These are phyloP conservation scores for Xylariaceae sp. DNA, from an alignment of 2,329 filamentous ascomycete species.

Conservation along the genomic window DNA sequence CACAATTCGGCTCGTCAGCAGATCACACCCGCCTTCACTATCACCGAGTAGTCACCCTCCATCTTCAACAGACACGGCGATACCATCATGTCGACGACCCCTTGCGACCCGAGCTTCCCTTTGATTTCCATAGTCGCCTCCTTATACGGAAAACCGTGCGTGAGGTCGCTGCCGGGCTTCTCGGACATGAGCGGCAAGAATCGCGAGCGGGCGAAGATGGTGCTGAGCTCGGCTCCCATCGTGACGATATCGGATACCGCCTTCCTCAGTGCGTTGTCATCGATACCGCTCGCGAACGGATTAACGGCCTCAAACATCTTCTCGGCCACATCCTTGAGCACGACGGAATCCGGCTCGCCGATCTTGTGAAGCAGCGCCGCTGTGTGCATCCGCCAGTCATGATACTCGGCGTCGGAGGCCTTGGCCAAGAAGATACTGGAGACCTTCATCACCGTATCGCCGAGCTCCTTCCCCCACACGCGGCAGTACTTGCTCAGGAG, in stretches of 20 bases:
- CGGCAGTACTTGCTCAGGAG: conserved; percentile 28
- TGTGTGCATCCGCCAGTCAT: conserved; percentile 31
- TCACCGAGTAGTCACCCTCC: conserved; percentile 27
- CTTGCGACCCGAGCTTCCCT: conserved; percentile 20
- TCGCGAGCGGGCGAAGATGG: conserved; percentile 22
- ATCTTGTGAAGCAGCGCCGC: conserved; percentile 23
- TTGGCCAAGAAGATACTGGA: conserved; percentile 14
- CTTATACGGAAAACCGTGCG: conserved; percentile 28
- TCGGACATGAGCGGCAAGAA: conserved; percentile 32
- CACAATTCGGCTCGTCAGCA: conserved; percentile 20
- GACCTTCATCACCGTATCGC: conserved; percentile 19
- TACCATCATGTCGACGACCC: conserved; percentile 34
- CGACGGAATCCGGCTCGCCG: conserved; percentile 20
- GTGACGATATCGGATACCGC: conserved; percentile 26
- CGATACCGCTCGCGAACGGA: conserved; percentile 20
- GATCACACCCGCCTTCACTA: conserved; percentile 36
- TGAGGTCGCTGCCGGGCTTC: conserved; percentile 28
- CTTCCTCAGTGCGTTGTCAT: conserved; percentile 12
- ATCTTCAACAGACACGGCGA: conserved; percentile 34
- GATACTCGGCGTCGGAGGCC: conserved; percentile 16
- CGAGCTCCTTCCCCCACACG: conserved; percentile 29
- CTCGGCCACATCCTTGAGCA: conserved; percentile 16
- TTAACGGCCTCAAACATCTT: conserved; percentile 25
- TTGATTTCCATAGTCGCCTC: conserved; percentile 29
- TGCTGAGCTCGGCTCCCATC: conserved; percentile 26